Conservation (phyloP, 2,329 filamentous ascomycete species). For the Monosporascus sp. region DNA sequence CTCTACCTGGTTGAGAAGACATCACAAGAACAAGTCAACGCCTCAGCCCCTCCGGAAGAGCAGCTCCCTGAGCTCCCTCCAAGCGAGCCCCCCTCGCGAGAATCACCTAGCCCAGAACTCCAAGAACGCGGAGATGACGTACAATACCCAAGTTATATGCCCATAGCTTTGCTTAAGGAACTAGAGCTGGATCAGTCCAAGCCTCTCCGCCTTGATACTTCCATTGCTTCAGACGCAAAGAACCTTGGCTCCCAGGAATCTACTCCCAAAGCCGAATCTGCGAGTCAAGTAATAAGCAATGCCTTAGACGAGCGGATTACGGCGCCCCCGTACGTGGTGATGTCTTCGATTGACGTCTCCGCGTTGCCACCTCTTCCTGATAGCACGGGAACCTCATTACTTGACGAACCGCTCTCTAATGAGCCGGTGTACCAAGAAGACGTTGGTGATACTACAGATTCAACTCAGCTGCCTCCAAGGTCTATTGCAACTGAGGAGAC, state of each 20-base stretch:
- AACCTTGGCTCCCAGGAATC: constrained; percentile 3
- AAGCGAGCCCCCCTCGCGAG: constrained; percentile 17
- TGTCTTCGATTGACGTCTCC: constrained; percentile 2
- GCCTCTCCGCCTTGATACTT: constrained; percentile 12
- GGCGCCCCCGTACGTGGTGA: constrained; percentile 1
- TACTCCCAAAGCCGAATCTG: constrained; percentile 4
- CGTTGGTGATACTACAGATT: constrained; percentile 13
- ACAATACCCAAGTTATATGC: constrained; percentile 14
- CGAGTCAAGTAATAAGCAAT: constrained; percentile 2
- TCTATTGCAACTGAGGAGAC: neutral
- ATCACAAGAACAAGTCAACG: constrained; percentile 31
- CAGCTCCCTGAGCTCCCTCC: constrained; percentile 43
- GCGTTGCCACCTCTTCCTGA: constrained; percentile 11
- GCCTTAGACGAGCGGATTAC: constrained; percentile 1
- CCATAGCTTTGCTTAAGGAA: neutral
- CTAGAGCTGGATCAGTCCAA: neutral
- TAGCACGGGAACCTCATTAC: constrained; percentile 2
- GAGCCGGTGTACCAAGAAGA: neutral
- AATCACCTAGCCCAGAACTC: constrained; percentile 28
- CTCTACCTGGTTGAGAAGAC: constrained; percentile 72
- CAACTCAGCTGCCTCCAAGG: constrained; percentile 10
- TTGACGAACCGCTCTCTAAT: neutral
- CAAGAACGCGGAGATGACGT: constrained; percentile 24
- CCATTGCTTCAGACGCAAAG: constrained; percentile 2
- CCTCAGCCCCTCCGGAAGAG: constrained; percentile 25